Conservation (phyloP, 2,329 filamentous ascomycete genomes). For the Paraphaeosphaeria sporulosa region DNA sequence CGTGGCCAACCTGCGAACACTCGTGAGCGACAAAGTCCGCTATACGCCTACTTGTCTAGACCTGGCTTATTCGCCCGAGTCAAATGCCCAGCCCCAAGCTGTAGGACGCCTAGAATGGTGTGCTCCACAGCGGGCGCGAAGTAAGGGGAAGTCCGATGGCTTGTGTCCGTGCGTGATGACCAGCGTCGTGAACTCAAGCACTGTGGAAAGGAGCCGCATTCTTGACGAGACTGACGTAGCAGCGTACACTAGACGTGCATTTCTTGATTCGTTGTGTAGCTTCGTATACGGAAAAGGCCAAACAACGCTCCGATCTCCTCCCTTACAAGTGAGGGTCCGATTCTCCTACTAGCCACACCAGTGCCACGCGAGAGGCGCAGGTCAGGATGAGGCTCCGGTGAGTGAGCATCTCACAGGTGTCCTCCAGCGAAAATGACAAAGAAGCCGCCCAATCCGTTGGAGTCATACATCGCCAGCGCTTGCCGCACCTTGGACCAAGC, state of each 20-base stretch:
- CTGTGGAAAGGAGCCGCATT: not conserved
- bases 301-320: constrained; percentile 1
- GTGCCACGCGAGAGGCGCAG: constrained; percentile 3
- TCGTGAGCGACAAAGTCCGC: constrained; percentile 7
- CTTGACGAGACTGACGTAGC: not conserved
- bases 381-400: constrained; percentile 4
- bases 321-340: not conserved
- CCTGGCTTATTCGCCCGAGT: constrained; percentile 4
- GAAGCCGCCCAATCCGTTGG: constrained; percentile 9
- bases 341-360: not conserved
- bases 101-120: not conserved
- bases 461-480: too few relatives aligned
- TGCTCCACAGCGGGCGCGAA: not conserved
- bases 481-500: too few relatives aligned
- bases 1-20: constrained; percentile 1
- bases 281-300: constrained; percentile 1
- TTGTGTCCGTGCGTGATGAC: not conserved
- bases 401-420: not conserved
- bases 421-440: constrained; percentile 11
- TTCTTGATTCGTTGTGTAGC: not conserved
- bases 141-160: constrained; percentile 1
- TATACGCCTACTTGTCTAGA: constrained; percentile 11
- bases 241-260: constrained; percentile 1
- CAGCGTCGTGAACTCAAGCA: not conserved
- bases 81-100: not conserved